phyloP scores from a whole-genome alignment of 345 rosid genomes.

The Arabis hirsuta region DNA sequence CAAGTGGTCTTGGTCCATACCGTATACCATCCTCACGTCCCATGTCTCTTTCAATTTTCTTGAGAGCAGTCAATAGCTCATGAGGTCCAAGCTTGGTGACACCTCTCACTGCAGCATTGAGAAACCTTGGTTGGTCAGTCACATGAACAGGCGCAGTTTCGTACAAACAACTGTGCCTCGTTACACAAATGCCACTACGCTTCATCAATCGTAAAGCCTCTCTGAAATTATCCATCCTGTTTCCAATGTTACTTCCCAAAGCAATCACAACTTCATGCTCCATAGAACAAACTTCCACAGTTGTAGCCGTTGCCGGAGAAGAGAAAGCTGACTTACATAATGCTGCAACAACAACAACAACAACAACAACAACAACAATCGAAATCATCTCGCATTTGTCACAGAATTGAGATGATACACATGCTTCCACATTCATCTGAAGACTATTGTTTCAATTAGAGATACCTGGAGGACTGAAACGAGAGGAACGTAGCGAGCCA shows the following conservation, averaged over 20 bases:
- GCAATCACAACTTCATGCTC: slow-evolving; percentile 91
- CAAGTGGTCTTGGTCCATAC: slow-evolving; percentile 89
- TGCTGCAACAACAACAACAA: slow-evolving; percentile 44
- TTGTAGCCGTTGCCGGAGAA: slow-evolving; percentile 41
- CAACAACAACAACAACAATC: slow-evolving; percentile 19
- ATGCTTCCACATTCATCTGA: slow-evolving; percentile 14
- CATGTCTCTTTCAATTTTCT: slow-evolving; percentile 76
- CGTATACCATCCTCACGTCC: slow-evolving; percentile 79
- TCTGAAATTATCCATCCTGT: slow-evolving; percentile 67
- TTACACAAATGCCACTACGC: slow-evolving; percentile 59
- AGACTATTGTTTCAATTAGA: neutral
- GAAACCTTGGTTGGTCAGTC: slow-evolving; percentile 84
- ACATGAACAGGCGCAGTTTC: slow-evolving; percentile 91
- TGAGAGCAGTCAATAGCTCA: slow-evolving; percentile 69
- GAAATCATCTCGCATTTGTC: neutral
- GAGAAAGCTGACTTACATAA: slow-evolving; percentile 43
- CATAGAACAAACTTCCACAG: slow-evolving; percentile 59
- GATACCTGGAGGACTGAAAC: slow-evolving; percentile 20
- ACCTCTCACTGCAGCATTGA: slow-evolving; percentile 85
- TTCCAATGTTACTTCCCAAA: slow-evolving; percentile 86
- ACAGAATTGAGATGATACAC: neutral
- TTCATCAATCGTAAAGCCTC: slow-evolving; percentile 72
- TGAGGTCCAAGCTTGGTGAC: slow-evolving; percentile 82
- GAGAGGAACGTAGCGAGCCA: neutral
- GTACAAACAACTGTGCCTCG: slow-evolving; percentile 79